phyloP scores from a whole-genome alignment of 2,329 filamentous ascomycete genomes.

The Scytalidium sp. region DNA sequence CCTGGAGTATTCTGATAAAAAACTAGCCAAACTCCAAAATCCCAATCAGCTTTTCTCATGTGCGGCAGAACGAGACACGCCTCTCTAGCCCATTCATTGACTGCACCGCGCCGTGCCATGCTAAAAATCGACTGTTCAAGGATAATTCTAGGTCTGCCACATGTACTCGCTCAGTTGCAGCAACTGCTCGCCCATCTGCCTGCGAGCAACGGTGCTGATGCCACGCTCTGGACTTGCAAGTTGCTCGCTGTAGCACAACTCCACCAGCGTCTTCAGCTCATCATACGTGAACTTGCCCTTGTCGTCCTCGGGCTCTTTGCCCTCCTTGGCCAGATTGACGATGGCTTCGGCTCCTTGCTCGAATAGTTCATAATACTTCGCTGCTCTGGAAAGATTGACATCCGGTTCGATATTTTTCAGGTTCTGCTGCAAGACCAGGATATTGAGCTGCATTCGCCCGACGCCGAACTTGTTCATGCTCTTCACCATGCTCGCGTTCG shows the following conservation, averaged over 20 bases:
- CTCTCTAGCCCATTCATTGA: not conserved
- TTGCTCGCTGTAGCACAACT: conserved; percentile 67
- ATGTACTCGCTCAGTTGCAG: conserved; percentile 69
- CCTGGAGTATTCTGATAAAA: too few relatives aligned
- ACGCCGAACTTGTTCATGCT: conserved; percentile 84
- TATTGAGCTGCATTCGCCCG: conserved; percentile 88
- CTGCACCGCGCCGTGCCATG: not conserved
- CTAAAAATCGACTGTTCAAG: not conserved
- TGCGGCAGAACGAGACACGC: too few relatives aligned
- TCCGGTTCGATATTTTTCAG: conserved; percentile 85
- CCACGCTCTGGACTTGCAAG: conserved; percentile 65
- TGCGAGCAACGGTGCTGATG: conserved; percentile 62
- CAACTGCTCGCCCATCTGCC: conserved; percentile 68
- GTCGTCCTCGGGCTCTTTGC: conserved; percentile 29
- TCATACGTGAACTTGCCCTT: conserved; percentile 58
- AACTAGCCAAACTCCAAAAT: too few relatives aligned
- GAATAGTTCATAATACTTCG: conserved; percentile 69
- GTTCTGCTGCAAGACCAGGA: conserved; percentile 93
- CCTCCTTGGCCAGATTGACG: conserved; percentile 57
- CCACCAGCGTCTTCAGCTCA: conserved; percentile 62
- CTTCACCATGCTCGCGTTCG: conserved; percentile 66
- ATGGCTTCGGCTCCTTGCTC: conserved; percentile 63
- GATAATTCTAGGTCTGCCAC: conserved; percentile 54
- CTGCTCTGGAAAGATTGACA: conserved; percentile 60
- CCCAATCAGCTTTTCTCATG: too few relatives aligned